Evolutionary conservation across 441 rosid species (phyloP), one percentile per base, ranked within the genome.

Genomic region (Syzygium malaccense): DNA sequence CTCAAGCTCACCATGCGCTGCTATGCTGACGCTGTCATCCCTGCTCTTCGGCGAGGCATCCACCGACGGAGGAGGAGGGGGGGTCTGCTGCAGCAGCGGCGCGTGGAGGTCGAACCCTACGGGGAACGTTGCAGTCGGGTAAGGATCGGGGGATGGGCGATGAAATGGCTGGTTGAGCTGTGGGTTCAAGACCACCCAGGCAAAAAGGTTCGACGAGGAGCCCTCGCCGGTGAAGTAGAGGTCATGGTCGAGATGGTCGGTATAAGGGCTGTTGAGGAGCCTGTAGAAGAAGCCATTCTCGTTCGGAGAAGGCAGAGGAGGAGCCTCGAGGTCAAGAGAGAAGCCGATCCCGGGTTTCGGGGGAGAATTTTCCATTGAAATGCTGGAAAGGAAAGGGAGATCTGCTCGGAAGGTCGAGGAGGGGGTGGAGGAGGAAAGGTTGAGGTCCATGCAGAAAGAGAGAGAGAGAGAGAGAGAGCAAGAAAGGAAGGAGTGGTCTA

Each of bases 371-470:
- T 91, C 93, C 7, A 55, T 86, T 57, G 91, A 83, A 88, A 92
- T 88, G 89, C 57, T 90, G 5, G 93, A 86, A 87, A 91, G 90
- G 64, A 90, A 91, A 79, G 93, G 94, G 20, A 89, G 91, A 91
- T 95, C 95, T 26, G 91, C 94, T 56, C 83, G 92, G n/a, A 91
- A 88, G 87, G 89, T 89, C n/a, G 88, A 51, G 28, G 83, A 75
- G 17, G 41, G 37, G 3, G 23, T 7, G 75, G 75, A 64, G 51
- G 51, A 41, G 28, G 83, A 75, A 41, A 75, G 18, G 83, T 91
- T 89, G 55, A 94, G 78, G 92, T 93, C 95, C 96, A 95, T 94
- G 92, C 92, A 75, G 51, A 37, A 28, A 57, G 57, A 79, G 58
- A 87, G 88, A 86, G 49, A 64, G 66, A 54, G n/a, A 75, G 89